phyloP scores from a whole-genome alignment of 352 stramenopile genomes.

The Phytophthora litchii region DNA sequence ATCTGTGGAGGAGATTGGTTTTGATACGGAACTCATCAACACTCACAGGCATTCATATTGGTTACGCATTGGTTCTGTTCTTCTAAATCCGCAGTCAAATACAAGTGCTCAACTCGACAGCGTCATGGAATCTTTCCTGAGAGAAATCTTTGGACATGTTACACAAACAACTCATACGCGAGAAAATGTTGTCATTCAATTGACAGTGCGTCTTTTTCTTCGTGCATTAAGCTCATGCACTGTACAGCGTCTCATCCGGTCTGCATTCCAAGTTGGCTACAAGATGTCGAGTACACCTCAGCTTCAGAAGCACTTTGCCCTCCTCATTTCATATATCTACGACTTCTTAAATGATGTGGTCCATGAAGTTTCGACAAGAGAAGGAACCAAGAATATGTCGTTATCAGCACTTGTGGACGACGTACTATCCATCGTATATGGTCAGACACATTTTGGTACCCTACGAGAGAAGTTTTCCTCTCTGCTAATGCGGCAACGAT shows the following conservation, averaged over 20 bases:
- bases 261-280: conserved; percentile 3
- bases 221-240: conserved; percentile 9
- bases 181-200: background rate
- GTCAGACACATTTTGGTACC: conserved; percentile 12
- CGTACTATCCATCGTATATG: conserved; percentile 34
- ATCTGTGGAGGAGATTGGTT: conserved; percentile 7
- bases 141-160: background rate
- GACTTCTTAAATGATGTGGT: conserved; percentile 6
- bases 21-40: background rate
- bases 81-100: background rate
- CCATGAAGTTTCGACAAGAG: background rate
- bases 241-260: conserved; percentile 7
- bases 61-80: conserved; percentile 4
- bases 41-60: conserved; percentile 7
- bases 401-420: conserved; percentile 41
- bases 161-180: no score
- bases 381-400: background rate
- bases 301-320: conserved; percentile 11
- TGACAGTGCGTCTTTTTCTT: conserved; percentile 12
- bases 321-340: conserved; percentile 14
- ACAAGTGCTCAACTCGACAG: background rate
- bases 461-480: conserved; percentile 15
- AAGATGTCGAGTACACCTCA: background rate
- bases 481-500: conserved; percentile 11
- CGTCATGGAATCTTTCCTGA: conserved; percentile 12